Base-by-base conservation (phyloP, 352 stramenopile species). In the Thraustotheca clavata region DNA sequence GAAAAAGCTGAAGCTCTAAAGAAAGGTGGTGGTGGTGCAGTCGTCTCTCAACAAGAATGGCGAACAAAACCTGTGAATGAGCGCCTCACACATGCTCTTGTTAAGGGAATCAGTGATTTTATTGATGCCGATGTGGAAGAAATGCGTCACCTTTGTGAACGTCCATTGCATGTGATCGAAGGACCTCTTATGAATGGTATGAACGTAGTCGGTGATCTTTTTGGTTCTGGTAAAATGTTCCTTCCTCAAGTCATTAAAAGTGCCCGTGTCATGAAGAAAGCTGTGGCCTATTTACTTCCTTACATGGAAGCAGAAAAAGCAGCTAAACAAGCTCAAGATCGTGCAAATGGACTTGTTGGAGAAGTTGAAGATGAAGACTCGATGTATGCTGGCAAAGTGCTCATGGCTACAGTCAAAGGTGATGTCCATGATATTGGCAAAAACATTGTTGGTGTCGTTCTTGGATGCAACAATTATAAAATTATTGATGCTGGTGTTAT, bases 371-470 rank as follows among this genome's bases (percentile, higher is more conserved):
- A 92, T 31, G 83, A 91, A 14, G 81, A 93, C 65, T 88, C 77
- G 31, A 83, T 91, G 69, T 91, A 91, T 65, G 83, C 83, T 46
- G 89, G 88, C 31, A 97, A 97, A 70, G 89, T 99, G 36, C 73
- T 99, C 5, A 97, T 99, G 73, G 96, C 96, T n/a, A 99, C 96
- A 12, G 96, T 99, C 3, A 98, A 98, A 73, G 96, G 96, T 60
- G 96, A 99, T 73, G 96, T 99, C 22, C 96, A 99, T 75, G 96
- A 99, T 70, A 99, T 99, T 69, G 96, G 96, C 60, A 99, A 99
- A 73, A 99, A 99, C 77, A 99, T 99, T 83, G 95, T 98, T 36
- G 88, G 91, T 41, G 95, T 99, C 57, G 95, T 99, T 48, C 78
- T 99, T 22, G 95, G 95, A 31, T 99, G 96, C 77, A 99, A 99